Evolutionary conservation across 2,329 filamentous ascomycete species (phyloP).

Genomic region (Fusarium piperis): DNA sequence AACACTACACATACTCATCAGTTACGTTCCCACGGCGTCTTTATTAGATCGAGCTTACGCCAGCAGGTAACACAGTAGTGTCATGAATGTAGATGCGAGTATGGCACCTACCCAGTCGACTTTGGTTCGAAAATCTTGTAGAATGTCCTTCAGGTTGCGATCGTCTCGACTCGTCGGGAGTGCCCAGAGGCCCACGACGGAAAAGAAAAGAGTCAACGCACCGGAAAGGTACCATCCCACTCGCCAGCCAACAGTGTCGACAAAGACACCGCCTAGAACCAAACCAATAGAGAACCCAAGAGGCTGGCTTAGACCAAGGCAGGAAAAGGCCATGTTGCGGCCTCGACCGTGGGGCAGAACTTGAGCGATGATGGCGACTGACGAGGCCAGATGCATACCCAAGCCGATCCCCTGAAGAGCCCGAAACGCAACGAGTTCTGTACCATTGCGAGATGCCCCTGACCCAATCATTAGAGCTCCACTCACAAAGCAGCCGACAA

Average conservation of each 20-base stretch:
- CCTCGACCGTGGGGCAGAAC: constrained; percentile 42
- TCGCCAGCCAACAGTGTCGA: background rate
- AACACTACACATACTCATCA: background rate
- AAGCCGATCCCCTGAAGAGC: constrained; percentile 49
- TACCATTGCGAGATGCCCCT: constrained; percentile 41
- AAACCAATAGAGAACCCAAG: background rate
- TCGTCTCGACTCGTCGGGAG: constrained; percentile 37
- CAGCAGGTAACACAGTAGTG: constrained; percentile 59
- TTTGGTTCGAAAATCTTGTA: constrained; percentile 43
- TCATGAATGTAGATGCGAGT: constrained; percentile 50
- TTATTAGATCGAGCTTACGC: constrained; percentile 54
- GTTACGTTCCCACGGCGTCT: background rate
- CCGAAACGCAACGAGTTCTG: constrained; percentile 47
- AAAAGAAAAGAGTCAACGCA: background rate
- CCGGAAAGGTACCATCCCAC: background rate
- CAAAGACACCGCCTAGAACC: background rate
- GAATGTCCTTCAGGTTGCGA: constrained; percentile 36
- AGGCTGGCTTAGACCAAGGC: constrained; percentile 54
- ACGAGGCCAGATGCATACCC: constrained; percentile 47
- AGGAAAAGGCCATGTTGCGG: constrained; percentile 53
- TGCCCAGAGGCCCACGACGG: background rate
- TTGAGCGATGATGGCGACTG: constrained; percentile 46
- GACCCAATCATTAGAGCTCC: constrained; percentile 43
- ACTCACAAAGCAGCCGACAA: constrained; percentile 44
- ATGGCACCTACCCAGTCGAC: constrained; percentile 64